Conservation (phyloP, 352 stramenopile genomes). For the Elongisporangium senticosum region DNA sequence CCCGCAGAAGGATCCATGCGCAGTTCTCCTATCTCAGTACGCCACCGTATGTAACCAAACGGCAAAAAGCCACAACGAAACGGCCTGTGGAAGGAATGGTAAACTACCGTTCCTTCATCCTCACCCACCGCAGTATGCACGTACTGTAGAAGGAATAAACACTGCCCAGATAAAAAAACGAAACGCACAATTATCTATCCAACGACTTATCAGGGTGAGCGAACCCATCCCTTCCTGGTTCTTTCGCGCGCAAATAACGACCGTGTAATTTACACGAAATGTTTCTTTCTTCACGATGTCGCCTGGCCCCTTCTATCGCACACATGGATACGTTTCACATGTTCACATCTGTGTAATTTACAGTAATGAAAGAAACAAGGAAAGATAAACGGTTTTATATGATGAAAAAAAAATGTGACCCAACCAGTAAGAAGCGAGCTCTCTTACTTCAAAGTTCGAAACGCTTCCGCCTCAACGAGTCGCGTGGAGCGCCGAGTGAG, state of each 20-base stretch:
- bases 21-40: background rate
- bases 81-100: background rate
- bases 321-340: background rate
- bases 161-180: background rate
- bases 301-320: background rate
- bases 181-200: background rate
- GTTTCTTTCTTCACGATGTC: background rate
- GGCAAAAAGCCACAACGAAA: background rate
- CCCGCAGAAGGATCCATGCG: background rate
- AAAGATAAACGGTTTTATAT: background rate
- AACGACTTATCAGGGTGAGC: background rate
- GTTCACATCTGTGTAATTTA: background rate
- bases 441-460: slow-evolving; percentile 20
- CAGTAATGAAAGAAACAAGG: background rate
- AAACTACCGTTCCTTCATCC: background rate
- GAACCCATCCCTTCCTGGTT: background rate
- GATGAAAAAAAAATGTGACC: background rate
- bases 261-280: background rate
- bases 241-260: background rate
- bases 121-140: background rate
- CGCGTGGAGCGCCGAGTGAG: background rate
- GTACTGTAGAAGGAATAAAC: background rate
- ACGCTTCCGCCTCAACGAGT: slow-evolving; percentile 21
- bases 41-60: background rate
- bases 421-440: background rate